These are phyloP conservation scores for Acidomyces sp. DNA, from an alignment of 495 filamentous ascomycete species.

Conservation along the genomic window DNA sequence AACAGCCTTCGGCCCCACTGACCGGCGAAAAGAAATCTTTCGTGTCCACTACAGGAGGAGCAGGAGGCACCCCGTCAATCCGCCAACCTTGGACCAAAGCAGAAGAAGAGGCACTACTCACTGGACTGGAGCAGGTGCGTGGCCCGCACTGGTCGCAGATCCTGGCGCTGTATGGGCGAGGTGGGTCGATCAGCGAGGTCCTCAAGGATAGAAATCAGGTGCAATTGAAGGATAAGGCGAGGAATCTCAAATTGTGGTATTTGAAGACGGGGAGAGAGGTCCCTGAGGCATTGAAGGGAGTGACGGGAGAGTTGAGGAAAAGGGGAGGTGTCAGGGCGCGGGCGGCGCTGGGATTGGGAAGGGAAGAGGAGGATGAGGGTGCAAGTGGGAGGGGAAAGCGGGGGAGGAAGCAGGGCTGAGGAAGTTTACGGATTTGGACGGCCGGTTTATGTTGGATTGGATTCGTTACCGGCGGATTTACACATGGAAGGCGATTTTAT, in stretches of 20 bases:
- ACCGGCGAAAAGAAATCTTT: constrained; percentile 36
- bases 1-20: background rate
- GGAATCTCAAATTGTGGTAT: constrained; percentile 91
- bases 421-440: background rate
- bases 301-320: constrained; percentile 89
- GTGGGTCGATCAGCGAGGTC: constrained; percentile 69
- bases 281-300: constrained; percentile 76
- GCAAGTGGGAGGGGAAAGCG: constrained; percentile 1
- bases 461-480: background rate
- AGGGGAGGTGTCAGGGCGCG: constrained; percentile 34
- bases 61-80: constrained; percentile 34
- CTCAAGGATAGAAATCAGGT: constrained; percentile 91
- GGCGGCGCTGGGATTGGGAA: constrained; percentile 38
- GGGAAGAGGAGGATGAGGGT: constrained; percentile 22
- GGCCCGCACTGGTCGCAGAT: constrained; percentile 96
- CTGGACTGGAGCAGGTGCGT: constrained; percentile 78
- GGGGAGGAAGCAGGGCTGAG: constrained; percentile 2
- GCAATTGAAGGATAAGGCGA: constrained; percentile 88
- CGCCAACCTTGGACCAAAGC: constrained; percentile 80
- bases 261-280: constrained; percentile 89
- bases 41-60: constrained; percentile 48
- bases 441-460: background rate
- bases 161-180: constrained; percentile 70
- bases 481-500: background rate
- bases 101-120: constrained; percentile 87